phyloP scores from a whole-genome alignment of 2,329 filamentous ascomycete genomes.

The Ophiocordyceps camponoti-floridani region DNA sequence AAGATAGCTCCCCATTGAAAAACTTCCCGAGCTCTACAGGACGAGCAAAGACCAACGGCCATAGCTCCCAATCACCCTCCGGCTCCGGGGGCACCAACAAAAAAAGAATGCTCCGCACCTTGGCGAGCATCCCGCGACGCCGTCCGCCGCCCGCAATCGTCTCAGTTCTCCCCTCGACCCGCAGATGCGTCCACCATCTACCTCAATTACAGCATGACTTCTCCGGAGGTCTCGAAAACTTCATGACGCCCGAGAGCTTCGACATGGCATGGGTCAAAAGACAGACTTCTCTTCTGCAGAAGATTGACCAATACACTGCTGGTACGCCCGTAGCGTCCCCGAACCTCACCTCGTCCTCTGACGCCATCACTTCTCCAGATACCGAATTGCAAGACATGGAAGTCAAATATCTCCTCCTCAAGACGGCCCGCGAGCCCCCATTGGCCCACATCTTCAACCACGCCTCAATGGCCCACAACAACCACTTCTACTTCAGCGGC shows the following conservation, averaged over 20 bases:
- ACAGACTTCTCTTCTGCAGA: slow-evolving; percentile 54
- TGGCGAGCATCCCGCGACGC: slow-evolving; percentile 32
- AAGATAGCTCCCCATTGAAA: too few species aligned
- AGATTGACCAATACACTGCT: too few species aligned
- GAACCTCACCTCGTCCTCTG: neutral
- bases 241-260: slow-evolving; percentile 55
- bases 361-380: slow-evolving; percentile 22
- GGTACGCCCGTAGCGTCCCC: slow-evolving; percentile 32
- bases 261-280: slow-evolving; percentile 69
- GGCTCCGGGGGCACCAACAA: too few species aligned
- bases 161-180: too few species aligned
- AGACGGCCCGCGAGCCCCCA: slow-evolving; percentile 61
- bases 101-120: slow-evolving; percentile 28
- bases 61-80: too few species aligned
- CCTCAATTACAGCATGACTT: slow-evolving; percentile 28
- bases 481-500: slow-evolving; percentile 59
- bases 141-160: slow-evolving; percentile 17
- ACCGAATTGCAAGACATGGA: slow-evolving; percentile 43
- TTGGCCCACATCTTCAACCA: slow-evolving; percentile 80
- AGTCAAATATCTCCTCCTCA: slow-evolving; percentile 50
- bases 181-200: slow-evolving; percentile 27
- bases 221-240: slow-evolving; percentile 40
- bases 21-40: neutral
- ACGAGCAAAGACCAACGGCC: too few species aligned
- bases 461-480: slow-evolving; percentile 93